Evolutionary conservation across 805 yeast species (phyloP).

Genomic region (Starmerella bombicola): DNA sequence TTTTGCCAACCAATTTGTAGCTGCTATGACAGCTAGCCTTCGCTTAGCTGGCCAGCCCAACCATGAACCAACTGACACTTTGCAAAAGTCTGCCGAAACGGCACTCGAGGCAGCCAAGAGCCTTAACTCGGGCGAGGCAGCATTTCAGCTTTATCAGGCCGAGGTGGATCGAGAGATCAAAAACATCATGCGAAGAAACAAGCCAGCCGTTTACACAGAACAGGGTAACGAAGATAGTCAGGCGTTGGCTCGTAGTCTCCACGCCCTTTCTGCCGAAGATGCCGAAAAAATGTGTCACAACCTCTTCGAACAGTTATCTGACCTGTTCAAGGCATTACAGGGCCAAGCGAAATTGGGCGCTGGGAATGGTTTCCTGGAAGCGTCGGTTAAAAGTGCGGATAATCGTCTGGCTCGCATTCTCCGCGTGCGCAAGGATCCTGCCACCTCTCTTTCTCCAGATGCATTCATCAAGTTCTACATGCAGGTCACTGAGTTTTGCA

Average conservation of each 20-base stretch:
- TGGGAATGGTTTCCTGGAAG: conserved; percentile 45
- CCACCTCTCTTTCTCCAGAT: conserved; percentile 43
- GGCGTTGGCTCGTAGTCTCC: conserved; percentile 36
- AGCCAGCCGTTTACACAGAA: conserved; percentile 31
- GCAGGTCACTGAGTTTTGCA: conserved; percentile 53
- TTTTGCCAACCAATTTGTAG: not conserved
- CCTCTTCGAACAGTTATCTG: conserved; percentile 4
- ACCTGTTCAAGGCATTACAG: conserved; percentile 1
- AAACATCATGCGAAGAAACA: conserved; percentile 47
- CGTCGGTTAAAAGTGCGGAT: conserved; percentile 57
- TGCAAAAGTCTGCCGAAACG: not conserved
- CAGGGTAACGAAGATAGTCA: conserved; percentile 9
- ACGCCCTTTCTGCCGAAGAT: conserved; percentile 57
- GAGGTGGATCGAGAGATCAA: conserved; percentile 59
- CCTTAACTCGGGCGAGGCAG: conserved; percentile 38
- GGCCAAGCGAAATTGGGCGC: conserved; percentile 48
- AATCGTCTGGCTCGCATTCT: conserved; percentile 65
- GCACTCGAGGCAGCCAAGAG: not conserved
- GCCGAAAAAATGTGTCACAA: conserved; percentile 54
- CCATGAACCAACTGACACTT: not conserved
- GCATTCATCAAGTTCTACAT: conserved; percentile 57
- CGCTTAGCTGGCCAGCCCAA: not conserved
- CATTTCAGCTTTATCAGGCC: conserved; percentile 56
- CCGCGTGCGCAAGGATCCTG: conserved; percentile 62
- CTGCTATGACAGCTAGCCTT: conserved; percentile 6